Percentiles rank a stretch among this genome's conserved stretches.
These are phyloP conservation scores for Penicillium chermesinum DNA, from an alignment of 495 filamentous ascomycete genomes.

Conservation along the genomic window DNA sequence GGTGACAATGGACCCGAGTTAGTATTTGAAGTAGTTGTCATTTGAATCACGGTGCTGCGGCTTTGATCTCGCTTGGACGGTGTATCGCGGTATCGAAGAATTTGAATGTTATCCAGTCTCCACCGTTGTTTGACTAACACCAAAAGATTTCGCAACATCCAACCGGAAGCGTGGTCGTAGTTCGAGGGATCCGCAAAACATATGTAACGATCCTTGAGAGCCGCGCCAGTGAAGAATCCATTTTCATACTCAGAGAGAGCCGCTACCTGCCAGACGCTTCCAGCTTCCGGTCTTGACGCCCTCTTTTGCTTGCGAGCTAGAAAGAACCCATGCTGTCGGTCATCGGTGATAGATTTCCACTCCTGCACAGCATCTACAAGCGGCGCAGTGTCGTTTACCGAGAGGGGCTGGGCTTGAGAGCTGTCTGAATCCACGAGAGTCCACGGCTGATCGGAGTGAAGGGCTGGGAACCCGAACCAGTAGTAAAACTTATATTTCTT, in stretches of 20 bases:
- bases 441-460: slow-evolving; percentile 86
- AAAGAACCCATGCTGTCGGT: slow-evolving; percentile 88
- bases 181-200: slow-evolving; percentile 91
- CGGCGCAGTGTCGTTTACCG: slow-evolving; percentile 59
- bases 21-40: slow-evolving; percentile 48
- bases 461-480: slow-evolving; percentile 90
- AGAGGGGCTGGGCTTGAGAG: slow-evolving; percentile 32
- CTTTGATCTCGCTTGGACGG: slow-evolving; percentile 69
- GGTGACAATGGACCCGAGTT: slow-evolving; percentile 16
- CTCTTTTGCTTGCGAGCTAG: slow-evolving; percentile 66
- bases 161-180: slow-evolving; percentile 77
- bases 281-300: neutral
- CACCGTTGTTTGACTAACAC: slow-evolving; percentile 81
- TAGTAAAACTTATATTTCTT: slow-evolving; percentile 95
- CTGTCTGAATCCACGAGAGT: slow-evolving; percentile 29
- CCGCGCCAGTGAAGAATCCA: slow-evolving; percentile 74
- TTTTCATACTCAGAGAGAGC: slow-evolving; percentile 71
- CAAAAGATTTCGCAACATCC: slow-evolving; percentile 88
- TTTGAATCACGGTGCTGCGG: slow-evolving; percentile 68
- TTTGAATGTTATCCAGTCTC: slow-evolving; percentile 67
- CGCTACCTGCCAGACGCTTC: slow-evolving; percentile 61
- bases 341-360: slow-evolving; percentile 77
- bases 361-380: slow-evolving; percentile 77
- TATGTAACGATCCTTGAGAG: slow-evolving; percentile 67
- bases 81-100: slow-evolving; percentile 86